Evolutionary conservation across 176 grass and related monocot species (phyloP), one percentile per base, ranked within the genome.

Genomic region (Hyparrhenia diplandra): DNA sequence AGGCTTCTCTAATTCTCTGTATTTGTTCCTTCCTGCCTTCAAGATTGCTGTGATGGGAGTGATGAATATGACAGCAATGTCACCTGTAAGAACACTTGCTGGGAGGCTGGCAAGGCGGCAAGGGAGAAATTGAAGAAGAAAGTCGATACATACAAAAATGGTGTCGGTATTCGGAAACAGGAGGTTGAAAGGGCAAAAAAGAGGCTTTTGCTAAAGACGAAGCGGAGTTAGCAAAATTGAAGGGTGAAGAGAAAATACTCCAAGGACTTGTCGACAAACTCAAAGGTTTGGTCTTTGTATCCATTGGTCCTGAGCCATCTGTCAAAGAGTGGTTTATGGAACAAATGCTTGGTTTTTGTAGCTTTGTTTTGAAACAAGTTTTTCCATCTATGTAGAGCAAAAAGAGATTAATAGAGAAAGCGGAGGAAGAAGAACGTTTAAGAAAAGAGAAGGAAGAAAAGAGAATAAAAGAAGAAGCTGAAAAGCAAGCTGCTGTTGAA

Each of bases 41-140:
- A 68, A 99, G 96, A 99, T 90, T 99, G 96, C 60, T 99, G 96
- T 40, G 96, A 99, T 85, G 96, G 96, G 62, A 99, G 90, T 74
- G 96, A 99, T 77, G 96, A 99, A 76, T 95, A 99, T 65, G 89
- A 88, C 76, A 88, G 88, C 67, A 91, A 86, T 30, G 57, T 37
- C 18, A 91, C 86, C 54, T 99, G 96, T 60, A 87, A 90, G 60
- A 95, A 99, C 80, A 95, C 96, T 39, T 99, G 96, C 63, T 99
- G 96, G 96, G 90, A 99, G 77, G 92, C 96, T 84, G 96, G 96
- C 31, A 99, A 95, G 87, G 88, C 72, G 5, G 92, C 92, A 69
- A 91, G 96, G 76, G 88, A 99, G 25, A 99, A 88, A 62, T 80
- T 99, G 82, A 91, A 90, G 87, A 99, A 95, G 84, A 99, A 93